These are phyloP conservation scores for Hypocreales sp. DNA, from an alignment of 2,329 filamentous ascomycete species.

Conservation along the genomic window DNA sequence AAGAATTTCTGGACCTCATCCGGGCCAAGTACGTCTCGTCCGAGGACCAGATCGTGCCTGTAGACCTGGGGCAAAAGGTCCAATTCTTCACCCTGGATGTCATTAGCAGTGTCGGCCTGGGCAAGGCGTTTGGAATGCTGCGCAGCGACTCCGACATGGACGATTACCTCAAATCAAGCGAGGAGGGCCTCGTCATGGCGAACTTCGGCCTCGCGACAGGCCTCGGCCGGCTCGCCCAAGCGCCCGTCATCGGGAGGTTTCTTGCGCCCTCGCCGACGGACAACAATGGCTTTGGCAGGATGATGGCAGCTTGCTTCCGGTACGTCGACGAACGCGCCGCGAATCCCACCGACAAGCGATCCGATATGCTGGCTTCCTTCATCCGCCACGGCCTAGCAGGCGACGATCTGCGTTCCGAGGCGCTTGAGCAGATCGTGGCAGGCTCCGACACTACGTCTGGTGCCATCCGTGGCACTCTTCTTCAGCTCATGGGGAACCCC, in stretches of 20 bases:
- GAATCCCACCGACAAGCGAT: constrained; percentile 9
- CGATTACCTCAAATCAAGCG: constrained; percentile 18
- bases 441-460: constrained; percentile 35
- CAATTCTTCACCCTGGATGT: constrained; percentile 38
- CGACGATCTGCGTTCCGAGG: constrained; percentile 17
- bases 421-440: constrained; percentile 20
- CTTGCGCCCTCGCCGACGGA: constrained; percentile 13
- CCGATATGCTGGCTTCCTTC: constrained; percentile 26
- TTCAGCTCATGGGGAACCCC: constrained; percentile 35
- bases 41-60: constrained; percentile 10
- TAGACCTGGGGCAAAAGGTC: constrained; percentile 30
- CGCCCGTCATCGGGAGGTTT: constrained; percentile 11
- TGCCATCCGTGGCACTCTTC: constrained; percentile 27
- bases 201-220: constrained; percentile 12
- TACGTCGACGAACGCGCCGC: constrained; percentile 11
- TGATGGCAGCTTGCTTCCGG: constrained; percentile 15
- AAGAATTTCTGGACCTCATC: constrained; percentile 28
- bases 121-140: constrained; percentile 32
- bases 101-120: constrained; percentile 33
- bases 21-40: constrained; percentile 24
- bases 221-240: constrained; percentile 13
- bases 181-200: constrained; percentile 14
- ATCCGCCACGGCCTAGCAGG: constrained; percentile 20
- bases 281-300: constrained; percentile 17
- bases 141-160: constrained; percentile 27